A percentile compares a stretch with the other conserved stretches of the same genome.
Evolutionary conservation across 306 rosid genomes (phyloP).

Genomic region (Hippophae gyantsensis): DNA sequence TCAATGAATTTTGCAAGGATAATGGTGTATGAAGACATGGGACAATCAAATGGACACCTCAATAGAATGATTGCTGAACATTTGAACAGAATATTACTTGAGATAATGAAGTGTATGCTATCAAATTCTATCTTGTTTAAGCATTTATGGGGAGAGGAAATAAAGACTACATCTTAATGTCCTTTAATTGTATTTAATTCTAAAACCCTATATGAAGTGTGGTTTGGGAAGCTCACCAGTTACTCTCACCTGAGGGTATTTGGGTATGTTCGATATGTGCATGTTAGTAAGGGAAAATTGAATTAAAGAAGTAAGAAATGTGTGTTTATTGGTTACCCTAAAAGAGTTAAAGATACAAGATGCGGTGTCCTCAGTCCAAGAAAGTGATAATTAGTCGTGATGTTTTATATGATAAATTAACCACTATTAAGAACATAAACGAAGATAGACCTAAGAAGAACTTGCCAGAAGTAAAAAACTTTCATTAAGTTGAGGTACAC

Average conservation of each 20-base stretch:
- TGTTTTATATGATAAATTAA: neutral
- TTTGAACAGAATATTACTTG: neutral
- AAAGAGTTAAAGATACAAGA: neutral
- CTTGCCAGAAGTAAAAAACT: neutral
- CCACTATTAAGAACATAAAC: too few species aligned
- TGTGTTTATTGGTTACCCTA: neutral
- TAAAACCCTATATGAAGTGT: neutral
- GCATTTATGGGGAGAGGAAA: neutral
- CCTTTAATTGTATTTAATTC: neutral
- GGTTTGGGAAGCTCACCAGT: neutral
- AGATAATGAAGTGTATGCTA: neutral
- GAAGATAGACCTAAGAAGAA: too few species aligned
- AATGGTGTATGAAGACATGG: neutral
- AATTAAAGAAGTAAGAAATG: neutral
- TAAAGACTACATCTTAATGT: neutral
- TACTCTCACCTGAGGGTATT: neutral
- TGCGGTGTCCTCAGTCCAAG: neutral
- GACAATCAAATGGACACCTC: neutral
- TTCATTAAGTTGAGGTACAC: too few species aligned
- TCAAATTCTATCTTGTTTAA: neutral
- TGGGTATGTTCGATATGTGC: neutral
- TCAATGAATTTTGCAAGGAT: neutral
- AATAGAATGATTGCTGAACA: neutral
- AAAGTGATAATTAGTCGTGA: neutral
- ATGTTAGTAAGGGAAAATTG: neutral